Evolutionary conservation across 2,329 filamentous ascomycete species (phyloP), one percentile per base, ranked within the genome.

Genomic region (Cladorrhinum sp.): DNA sequence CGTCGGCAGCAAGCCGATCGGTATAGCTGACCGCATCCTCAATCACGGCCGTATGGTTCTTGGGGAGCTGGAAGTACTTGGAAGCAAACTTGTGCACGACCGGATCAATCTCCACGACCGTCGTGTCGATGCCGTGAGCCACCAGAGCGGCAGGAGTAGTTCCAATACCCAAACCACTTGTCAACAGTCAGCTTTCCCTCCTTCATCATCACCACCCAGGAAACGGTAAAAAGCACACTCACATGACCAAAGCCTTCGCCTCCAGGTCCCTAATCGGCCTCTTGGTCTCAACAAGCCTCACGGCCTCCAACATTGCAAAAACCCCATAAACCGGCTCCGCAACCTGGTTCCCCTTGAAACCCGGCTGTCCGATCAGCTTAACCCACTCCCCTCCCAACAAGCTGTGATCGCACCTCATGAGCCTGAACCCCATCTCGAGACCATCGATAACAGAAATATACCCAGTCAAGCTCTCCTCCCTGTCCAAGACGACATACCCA

Each of bases 231-330:
- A 28, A 28, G 9, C 4, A 9, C 9, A 76, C 87, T 82, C 79
- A 92, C 89, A 99, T 90, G 57, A 96, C 90, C 3, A 98, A 81
- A 1, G 94, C 94, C 54, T 85, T 90, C 51, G 90, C 90, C 62
- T 90, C 78, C n/a, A 75, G 76, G 67, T 93, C 90, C 1, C 76
- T 76, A 56, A 79, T 75, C 14, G 74, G 76, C 28, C 81, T 78
- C 3, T 80, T 75, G 0, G 79, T 79, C 67, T 95, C 81, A 23
- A 96, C 81, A 30, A 99, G 82, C 21, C 95, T 85, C 6, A 98
- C 89, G 2, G 94, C 92, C 74, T 99, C 95, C 1, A 99, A 84
- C 82, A 96, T 96, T 24, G 91, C 88, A 73, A 99, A 99, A n/a
- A 98, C 89, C 9, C 91, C 89, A 72, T 98, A 99, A 59, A 99